phyloP scores from a whole-genome alignment of 2,329 filamentous ascomycete species.

The Trematosphaeria pertusa region DNA sequence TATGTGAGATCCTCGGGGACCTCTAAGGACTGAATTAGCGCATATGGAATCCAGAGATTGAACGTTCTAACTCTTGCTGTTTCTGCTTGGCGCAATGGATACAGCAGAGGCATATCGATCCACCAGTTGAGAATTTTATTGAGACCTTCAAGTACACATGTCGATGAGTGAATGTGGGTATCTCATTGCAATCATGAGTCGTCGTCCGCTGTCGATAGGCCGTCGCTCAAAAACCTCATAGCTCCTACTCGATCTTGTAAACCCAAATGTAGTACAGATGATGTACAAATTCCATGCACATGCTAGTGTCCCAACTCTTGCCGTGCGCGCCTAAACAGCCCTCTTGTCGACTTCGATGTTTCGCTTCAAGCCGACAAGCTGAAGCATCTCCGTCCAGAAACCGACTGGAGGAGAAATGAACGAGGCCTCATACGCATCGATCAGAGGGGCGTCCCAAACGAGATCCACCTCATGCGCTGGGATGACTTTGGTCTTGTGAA shows the following conservation, averaged over 20 bases:
- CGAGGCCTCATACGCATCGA: slow-evolving; percentile 47
- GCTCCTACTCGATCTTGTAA: no score
- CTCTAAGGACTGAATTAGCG: no score
- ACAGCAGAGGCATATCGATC: background rate
- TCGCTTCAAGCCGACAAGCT: slow-evolving; percentile 41
- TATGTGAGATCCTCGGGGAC: no score
- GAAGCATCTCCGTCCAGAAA: slow-evolving; percentile 47
- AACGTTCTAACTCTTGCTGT: background rate
- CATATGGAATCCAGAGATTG: background rate
- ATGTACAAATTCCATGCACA: background rate
- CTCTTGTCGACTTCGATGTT: slow-evolving; percentile 39
- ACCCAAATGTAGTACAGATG: background rate
- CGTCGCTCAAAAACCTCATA: background rate
- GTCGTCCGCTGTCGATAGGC: background rate
- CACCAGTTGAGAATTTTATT: background rate
- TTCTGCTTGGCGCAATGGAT: slow-evolving; percentile 4
- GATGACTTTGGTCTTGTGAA: slow-evolving; percentile 64
- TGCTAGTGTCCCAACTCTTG: background rate
- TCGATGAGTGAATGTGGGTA: slow-evolving; percentile 2
- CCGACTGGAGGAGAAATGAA: slow-evolving; percentile 52
- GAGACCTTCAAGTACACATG: no score
- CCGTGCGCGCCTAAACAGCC: slow-evolving; percentile 13
- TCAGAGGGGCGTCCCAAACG: slow-evolving; percentile 50
- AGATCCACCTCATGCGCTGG: slow-evolving; percentile 59
- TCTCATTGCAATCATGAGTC: background rate